A percentile compares a stretch with the other conserved stretches of the same genome.
phyloP scores from a whole-genome alignment of 1,284 basidiomycete genomes.

The Apiotrichum akiyoshidainum region DNA sequence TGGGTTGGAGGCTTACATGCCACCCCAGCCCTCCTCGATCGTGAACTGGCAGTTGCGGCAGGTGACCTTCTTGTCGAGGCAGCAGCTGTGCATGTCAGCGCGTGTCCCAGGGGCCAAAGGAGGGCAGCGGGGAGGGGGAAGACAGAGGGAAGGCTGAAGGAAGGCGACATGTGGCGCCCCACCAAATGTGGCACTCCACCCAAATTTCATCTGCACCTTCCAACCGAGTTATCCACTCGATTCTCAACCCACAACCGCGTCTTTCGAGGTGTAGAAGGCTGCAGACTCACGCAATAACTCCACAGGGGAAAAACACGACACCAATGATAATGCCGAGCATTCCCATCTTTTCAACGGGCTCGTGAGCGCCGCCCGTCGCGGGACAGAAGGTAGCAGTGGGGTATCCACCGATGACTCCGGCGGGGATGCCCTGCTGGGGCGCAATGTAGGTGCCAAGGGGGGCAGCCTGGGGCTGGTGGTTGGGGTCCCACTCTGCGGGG shows the following conservation, averaged over 20 bases:
- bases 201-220: too few relatives aligned
- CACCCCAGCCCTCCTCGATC: constrained; percentile 7
- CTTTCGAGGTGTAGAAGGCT: too few relatives aligned
- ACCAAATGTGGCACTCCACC: not conserved
- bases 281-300: constrained; percentile 9
- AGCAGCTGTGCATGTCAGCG: constrained; percentile 1
- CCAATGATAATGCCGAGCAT: constrained; percentile 8
- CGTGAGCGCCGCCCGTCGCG: constrained; percentile 5
- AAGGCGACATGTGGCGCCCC: not conserved
- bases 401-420: not conserved
- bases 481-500: constrained; percentile 2
- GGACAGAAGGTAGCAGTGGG: constrained; percentile 8
- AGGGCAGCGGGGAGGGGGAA: too few relatives aligned
- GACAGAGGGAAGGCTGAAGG: not conserved
- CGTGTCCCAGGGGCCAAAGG: not conserved
- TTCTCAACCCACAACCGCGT: too few relatives aligned
- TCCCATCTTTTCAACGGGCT: constrained; percentile 1
- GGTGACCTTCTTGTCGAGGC: constrained; percentile 6
- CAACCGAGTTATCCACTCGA: too few relatives aligned
- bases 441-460: not conserved
- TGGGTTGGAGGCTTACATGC: not conserved
- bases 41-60: constrained; percentile 4
- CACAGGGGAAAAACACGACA: constrained; percentile 7
- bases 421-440: constrained; percentile 1
- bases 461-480: not conserved